Base-by-base conservation (phyloP, 139 green algal genomes). In the Picochlorum sp. region DNA sequence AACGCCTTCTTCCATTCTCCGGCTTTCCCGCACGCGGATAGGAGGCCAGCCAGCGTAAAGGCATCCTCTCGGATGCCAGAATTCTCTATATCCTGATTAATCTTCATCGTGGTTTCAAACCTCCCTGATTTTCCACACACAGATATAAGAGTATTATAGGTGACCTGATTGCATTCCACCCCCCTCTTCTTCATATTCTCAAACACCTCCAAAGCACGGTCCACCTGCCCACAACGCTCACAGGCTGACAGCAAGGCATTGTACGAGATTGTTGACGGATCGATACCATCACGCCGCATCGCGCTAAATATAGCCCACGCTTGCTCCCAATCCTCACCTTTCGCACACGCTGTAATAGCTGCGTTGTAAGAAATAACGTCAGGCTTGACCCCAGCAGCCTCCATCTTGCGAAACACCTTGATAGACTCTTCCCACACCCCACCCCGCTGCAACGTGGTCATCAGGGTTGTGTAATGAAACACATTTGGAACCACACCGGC, bases 201-300 rank as follows among this genome's bases (percentile, higher is more conserved):
- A 28, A 81, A 84, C 77, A 88, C 83, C 34, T 85, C 84, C 70
- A 86, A 89, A 74, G 89, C 90, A 72, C 90, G 89, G 78, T 86
- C 85, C 18, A 85, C 65, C 71, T 95, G 91, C 45, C 80, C 84
- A 57, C 85, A 83, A 21, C 80, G 56, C 47, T 91, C 83, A 28
- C 72, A 78, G 11, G 71, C 71, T 15, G 65, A 70, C 16, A 91
- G 79, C 18, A 91, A 76, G 0, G 84, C 88, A 72, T 91, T 91
- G 70, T 76, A 91, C 9, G 74, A 88, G 5, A 91, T 62, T 28
- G 70, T 45, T 37, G 64, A 71, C 44, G 77, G 69, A 21, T 59
- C 49, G 34, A 77, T 58, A 16, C 72, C 50, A 1, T 58, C 61
- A 21, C 52, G 61, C 28, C 59, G 45, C 80, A 85, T 79, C 5